A percentile compares a stretch with the other conserved stretches of the same genome.
Conservation (phyloP, 495 filamentous ascomycete genomes). For the Penicillium pulvis region DNA sequence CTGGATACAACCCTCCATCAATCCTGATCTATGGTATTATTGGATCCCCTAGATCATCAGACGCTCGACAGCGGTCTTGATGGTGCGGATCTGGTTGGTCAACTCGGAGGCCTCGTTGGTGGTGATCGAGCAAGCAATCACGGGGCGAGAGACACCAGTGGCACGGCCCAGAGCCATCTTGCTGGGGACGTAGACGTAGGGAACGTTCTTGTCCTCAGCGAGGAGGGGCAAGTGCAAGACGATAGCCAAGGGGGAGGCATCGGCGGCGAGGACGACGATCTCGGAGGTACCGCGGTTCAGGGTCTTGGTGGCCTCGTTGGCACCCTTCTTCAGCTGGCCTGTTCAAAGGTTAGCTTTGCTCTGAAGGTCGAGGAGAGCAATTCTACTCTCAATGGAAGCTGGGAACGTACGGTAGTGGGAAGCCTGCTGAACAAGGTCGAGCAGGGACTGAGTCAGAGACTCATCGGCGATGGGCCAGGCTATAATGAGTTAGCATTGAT, state of each 20-base stretch:
- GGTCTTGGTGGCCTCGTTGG: conserved; percentile 76
- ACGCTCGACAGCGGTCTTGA: conserved; percentile 96
- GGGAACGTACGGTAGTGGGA: conserved; percentile 70
- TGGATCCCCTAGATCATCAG: conserved; percentile 77
- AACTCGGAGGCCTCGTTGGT: conserved; percentile 93
- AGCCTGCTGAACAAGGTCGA: conserved; percentile 88
- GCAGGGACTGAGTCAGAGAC: conserved; percentile 73
- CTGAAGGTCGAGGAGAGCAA: background rate
- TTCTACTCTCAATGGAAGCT: background rate
- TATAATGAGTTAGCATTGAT: conserved; percentile 31
- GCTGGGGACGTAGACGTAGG: conserved; percentile 62
- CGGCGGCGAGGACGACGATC: conserved; percentile 85
- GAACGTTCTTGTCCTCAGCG: conserved; percentile 82
- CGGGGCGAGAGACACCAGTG: conserved; percentile 75
- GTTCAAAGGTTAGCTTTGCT: conserved; percentile 58
- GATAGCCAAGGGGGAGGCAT: conserved; percentile 84
- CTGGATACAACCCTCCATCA: background rate
- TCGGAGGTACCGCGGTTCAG: conserved; percentile 87
- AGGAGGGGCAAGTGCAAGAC: conserved; percentile 90
- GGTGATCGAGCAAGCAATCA: conserved; percentile 76
- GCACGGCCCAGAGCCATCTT: conserved; percentile 76
- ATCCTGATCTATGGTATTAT: background rate
- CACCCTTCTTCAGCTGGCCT: conserved; percentile 72
- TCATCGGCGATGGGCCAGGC: conserved; percentile 92
- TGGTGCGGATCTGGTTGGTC: conserved; percentile 74